Percentiles rank a stretch among this genome's conserved stretches.
Evolutionary conservation across 2,329 filamentous ascomycete species (phyloP).

Genomic region (Penicillium freii): DNA sequence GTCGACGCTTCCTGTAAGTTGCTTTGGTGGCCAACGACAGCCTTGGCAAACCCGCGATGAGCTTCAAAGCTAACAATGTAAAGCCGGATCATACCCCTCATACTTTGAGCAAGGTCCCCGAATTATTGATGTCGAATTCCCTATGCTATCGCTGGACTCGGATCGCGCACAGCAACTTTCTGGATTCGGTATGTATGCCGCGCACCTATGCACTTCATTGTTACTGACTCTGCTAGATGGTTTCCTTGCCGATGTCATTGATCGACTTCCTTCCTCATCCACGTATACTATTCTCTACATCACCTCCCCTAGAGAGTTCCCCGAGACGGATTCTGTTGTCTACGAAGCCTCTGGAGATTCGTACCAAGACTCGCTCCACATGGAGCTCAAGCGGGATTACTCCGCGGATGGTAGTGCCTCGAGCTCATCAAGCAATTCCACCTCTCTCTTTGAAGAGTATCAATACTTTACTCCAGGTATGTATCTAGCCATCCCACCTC

Average conservation of each 20-base stretch:
- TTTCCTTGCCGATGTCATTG: conserved; percentile 48
- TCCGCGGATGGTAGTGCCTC: conserved; percentile 22
- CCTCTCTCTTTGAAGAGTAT: conserved; percentile 76
- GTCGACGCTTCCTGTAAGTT: conserved; percentile 47
- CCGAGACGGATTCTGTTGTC: conserved; percentile 31
- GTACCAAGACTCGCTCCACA: conserved; percentile 59
- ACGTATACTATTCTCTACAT: conserved; percentile 75
- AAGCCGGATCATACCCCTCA: conserved; percentile 43
- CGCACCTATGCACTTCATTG: not conserved
- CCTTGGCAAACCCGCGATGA: not conserved
- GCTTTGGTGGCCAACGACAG: conserved; percentile 4
- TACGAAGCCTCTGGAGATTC: conserved; percentile 64
- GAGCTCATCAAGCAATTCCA: conserved; percentile 41
- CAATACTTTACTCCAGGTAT: conserved; percentile 87
- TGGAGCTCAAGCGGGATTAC: conserved; percentile 70
- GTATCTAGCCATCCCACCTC: conserved; percentile 25
- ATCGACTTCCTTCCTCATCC: conserved; percentile 48
- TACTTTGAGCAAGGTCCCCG: conserved; percentile 40
- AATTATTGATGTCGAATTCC: conserved; percentile 48
- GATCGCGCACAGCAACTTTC: conserved; percentile 42
- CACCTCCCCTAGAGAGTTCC: conserved; percentile 56
- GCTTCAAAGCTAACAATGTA: conserved; percentile 17
- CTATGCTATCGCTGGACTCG: conserved; percentile 38
- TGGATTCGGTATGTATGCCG: conserved; percentile 41
- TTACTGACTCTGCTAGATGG: conserved; percentile 39